Conservation (phyloP, 2,329 filamentous ascomycete genomes). For the Fusarium oligoseptatum region DNA sequence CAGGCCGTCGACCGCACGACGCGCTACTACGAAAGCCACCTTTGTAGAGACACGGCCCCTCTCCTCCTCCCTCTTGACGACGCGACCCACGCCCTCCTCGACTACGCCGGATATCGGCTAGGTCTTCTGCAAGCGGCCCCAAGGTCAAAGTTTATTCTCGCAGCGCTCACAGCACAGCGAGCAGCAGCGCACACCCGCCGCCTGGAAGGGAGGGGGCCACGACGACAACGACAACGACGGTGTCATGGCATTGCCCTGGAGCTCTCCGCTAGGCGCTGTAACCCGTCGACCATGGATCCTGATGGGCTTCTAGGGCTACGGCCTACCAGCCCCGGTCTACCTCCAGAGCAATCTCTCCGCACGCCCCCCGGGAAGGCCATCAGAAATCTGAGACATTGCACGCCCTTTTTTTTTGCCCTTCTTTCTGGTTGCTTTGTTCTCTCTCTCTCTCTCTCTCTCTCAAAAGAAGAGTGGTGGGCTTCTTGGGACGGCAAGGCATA, state of each 20-base stretch:
- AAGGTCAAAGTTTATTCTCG: conserved; percentile 44
- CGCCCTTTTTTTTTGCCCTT: neutral
- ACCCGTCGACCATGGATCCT: conserved; percentile 4
- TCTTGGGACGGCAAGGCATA: conserved; percentile 14
- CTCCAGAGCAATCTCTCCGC: neutral
- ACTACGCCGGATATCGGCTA: conserved; percentile 45
- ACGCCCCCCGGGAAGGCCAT: conserved; percentile 16
- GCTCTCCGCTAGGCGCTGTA: conserved; percentile 16
- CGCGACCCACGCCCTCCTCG: conserved; percentile 11
- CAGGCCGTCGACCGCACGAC: conserved; percentile 3
- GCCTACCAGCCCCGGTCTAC: neutral
- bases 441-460: neutral
- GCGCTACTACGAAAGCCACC: conserved; percentile 1
- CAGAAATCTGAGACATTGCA: conserved; percentile 24
- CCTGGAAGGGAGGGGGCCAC: neutral
- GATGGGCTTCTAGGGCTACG: conserved; percentile 8
- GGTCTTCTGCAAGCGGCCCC: conserved; percentile 31
- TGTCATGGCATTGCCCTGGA: conserved; percentile 28
- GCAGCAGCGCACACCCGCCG: neutral
- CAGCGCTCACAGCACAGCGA: conserved; percentile 5
- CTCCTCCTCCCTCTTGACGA: neutral
- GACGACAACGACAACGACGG: neutral
- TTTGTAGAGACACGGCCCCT: conserved; percentile 11
- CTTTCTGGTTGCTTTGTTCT: neutral
- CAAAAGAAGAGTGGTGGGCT: neutral